Evolutionary conservation across 805 yeast genomes (phyloP).

Genomic region (Barnettozyma californica): DNA sequence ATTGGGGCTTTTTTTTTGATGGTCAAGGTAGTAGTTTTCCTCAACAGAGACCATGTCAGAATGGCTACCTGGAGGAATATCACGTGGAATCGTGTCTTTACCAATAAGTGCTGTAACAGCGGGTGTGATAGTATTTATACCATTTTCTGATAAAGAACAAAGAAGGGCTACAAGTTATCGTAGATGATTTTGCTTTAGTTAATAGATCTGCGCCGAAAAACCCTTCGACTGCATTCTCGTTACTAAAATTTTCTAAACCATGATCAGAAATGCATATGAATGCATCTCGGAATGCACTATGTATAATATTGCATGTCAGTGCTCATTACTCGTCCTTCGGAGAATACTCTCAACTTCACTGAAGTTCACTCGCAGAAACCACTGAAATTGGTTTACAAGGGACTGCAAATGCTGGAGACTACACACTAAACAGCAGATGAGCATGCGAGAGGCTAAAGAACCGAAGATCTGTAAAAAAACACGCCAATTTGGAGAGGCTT

Average conservation of each 20-base stretch:
- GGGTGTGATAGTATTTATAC: not conserved
- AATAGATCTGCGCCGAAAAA: not conserved
- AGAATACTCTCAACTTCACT: not conserved
- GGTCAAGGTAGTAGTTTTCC: not conserved
- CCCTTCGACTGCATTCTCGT: not conserved
- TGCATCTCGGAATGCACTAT: not conserved
- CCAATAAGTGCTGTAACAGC: not conserved
- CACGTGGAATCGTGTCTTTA: not conserved
- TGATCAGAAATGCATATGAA: not conserved
- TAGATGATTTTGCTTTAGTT: not conserved
- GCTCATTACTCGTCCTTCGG: not conserved
- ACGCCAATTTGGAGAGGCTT: too few species aligned
- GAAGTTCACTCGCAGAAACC: not conserved
- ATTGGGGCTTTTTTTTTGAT: not conserved
- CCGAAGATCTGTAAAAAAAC: too few species aligned
- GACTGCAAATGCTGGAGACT: too few species aligned
- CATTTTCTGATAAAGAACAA: too few species aligned
- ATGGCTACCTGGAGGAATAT: too few species aligned
- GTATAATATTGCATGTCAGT: not conserved
- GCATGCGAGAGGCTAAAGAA: too few species aligned
- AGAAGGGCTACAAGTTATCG: not conserved
- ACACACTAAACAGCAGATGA: too few species aligned
- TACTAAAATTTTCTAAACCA: not conserved
- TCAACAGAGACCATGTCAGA: not conserved
- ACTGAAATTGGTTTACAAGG: too few species aligned